Conservation (phyloP, 768 basidiomycete species). For the Psilocybe cyanescens region DNA sequence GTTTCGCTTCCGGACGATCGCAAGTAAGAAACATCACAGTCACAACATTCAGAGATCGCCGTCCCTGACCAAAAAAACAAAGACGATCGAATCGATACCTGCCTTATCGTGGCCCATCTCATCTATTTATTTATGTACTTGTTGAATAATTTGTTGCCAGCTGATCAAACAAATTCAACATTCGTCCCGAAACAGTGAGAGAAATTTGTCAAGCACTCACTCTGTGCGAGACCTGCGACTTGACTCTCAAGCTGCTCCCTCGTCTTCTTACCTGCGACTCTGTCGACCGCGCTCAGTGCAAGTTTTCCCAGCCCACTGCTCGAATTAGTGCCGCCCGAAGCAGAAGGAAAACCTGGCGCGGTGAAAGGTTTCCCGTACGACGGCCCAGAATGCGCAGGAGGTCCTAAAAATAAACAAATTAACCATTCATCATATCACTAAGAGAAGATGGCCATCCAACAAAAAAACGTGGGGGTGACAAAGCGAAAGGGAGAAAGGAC, state of each 20-base stretch:
- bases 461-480: background rate
- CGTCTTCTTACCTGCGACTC: constrained; percentile 55
- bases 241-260: constrained; percentile 51
- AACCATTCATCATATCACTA: background rate
- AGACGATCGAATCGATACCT: background rate
- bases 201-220: constrained; percentile 39
- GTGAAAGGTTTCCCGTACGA: constrained; percentile 16
- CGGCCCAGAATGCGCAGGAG: constrained; percentile 8
- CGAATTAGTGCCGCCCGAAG: constrained; percentile 7
- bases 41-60: background rate
- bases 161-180: constrained; percentile 23
- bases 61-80: background rate
- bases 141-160: constrained; percentile 47
- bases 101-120: background rate
- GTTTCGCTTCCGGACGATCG: background rate
- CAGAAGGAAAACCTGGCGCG: constrained; percentile 1
- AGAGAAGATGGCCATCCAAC: background rate
- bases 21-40: background rate
- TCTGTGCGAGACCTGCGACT: constrained; percentile 50
- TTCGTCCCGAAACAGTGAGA: constrained; percentile 5
- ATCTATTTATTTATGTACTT: constrained; percentile 44
- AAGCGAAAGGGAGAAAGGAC: background rate
- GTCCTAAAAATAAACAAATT: constrained; percentile 13
- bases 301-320: constrained; percentile 34
- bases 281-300: constrained; percentile 58